phyloP scores from a whole-genome alignment of 2,329 filamentous ascomycete species.

The Colletotrichum incanum region DNA sequence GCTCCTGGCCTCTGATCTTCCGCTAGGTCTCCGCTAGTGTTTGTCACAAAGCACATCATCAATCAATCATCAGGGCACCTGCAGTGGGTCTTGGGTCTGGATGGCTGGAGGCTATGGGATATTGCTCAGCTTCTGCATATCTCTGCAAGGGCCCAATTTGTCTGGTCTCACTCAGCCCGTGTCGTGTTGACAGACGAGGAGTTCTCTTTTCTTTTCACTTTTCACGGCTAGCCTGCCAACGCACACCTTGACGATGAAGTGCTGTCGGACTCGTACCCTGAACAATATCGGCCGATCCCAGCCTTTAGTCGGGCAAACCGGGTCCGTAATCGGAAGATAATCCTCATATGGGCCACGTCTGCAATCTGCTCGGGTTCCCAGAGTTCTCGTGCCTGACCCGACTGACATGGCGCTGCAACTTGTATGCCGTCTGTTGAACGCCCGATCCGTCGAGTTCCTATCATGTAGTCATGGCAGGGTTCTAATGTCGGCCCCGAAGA shows the following conservation, averaged over 20 bases:
- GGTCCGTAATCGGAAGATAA: constrained; percentile 16
- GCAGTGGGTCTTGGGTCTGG: constrained; percentile 18
- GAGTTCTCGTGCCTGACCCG: constrained; percentile 8
- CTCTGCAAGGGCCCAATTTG: constrained; percentile 33
- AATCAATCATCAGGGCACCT: constrained; percentile 32
- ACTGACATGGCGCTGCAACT: constrained; percentile 2
- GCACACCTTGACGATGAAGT: constrained; percentile 19
- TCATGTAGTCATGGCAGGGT: constrained; percentile 10
- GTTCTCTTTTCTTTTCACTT: constrained; percentile 21
- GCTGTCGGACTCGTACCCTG: constrained; percentile 27
- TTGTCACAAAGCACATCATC: constrained; percentile 28
- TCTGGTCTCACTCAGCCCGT: constrained; percentile 39
- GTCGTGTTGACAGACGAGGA: constrained; percentile 20
- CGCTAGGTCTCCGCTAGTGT: constrained; percentile 9
- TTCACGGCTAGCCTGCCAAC: constrained; percentile 37
- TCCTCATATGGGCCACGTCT: constrained; percentile 2
- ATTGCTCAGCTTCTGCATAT: constrained; percentile 35
- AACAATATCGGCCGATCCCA: constrained; percentile 25
- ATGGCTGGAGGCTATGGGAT: constrained; percentile 11
- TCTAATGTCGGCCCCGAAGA: constrained; percentile 5
- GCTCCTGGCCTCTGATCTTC: constrained; percentile 19
- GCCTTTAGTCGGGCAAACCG: constrained; percentile 25
- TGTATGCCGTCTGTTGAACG: constrained; percentile 19
- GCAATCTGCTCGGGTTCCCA: not conserved
- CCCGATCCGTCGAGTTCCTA: not conserved